phyloP scores from a whole-genome alignment of 148 eudicot species.

The Cornus suecica region DNA sequence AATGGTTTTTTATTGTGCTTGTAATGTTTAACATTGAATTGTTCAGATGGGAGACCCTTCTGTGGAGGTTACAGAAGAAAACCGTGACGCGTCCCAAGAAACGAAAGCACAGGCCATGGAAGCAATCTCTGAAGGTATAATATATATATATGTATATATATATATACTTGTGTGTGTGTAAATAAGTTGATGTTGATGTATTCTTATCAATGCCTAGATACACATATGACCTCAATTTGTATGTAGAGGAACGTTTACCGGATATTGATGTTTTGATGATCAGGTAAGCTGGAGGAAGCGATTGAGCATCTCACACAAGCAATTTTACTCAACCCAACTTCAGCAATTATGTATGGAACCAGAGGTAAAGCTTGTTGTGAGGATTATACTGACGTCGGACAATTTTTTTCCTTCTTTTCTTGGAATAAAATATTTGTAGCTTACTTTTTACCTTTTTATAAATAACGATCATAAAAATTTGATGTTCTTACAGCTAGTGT shows the following conservation, averaged over 20 bases:
- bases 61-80: slow-evolving; percentile 84
- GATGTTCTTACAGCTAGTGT: slow-evolving; percentile 54
- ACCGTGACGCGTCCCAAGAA: slow-evolving; percentile 68
- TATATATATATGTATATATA: no score
- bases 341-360: slow-evolving; percentile 86
- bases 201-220: not conserved
- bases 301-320: slow-evolving; percentile 81
- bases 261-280: slow-evolving; percentile 12
- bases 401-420: not conserved
- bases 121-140: slow-evolving; percentile 70
- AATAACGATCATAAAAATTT: not conserved
- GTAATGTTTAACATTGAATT: not conserved
- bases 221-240: not conserved
- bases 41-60: slow-evolving; percentile 90
- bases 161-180: no score
- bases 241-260: not conserved
- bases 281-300: slow-evolving; percentile 80
- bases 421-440: not conserved
- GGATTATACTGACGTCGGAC: not conserved
- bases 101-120: slow-evolving; percentile 68
- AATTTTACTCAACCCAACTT: slow-evolving; percentile 73
- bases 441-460: not conserved
- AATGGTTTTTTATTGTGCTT: not conserved
- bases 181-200: not conserved
- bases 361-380: slow-evolving; percentile 50